Evolutionary conservation across 768 basidiomycete species (phyloP).

Genomic region (Termitomyces sp.): DNA sequence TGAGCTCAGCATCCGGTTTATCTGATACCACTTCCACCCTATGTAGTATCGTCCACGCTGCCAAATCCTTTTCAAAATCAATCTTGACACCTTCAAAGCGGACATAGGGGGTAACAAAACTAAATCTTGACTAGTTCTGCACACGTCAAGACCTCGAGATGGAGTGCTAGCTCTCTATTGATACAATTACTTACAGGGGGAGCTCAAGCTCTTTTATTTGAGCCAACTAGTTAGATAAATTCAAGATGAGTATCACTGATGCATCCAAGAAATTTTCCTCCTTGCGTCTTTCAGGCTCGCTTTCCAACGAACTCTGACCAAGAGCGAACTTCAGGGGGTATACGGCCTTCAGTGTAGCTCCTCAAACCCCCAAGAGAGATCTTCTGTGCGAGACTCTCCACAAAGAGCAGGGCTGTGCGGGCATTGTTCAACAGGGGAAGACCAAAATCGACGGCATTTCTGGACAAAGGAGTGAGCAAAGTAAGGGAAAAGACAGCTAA

Average conservation of each 20-base stretch:
- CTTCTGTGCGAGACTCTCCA: conserved; percentile 83
- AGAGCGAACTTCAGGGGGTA: conserved; percentile 88
- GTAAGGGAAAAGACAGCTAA: background rate
- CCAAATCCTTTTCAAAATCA: conserved; percentile 82
- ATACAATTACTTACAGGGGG: conserved; percentile 16
- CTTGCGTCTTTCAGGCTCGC: conserved; percentile 44
- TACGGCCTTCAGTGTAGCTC: conserved; percentile 81
- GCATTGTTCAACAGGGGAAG: conserved; percentile 89
- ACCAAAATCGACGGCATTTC: conserved; percentile 96
- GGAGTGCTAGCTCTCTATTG: conserved; percentile 6
- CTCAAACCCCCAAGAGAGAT: conserved; percentile 77
- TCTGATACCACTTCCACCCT: conserved; percentile 48
- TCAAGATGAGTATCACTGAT: conserved; percentile 5
- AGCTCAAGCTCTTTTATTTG: conserved; percentile 23
- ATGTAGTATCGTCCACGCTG: conserved; percentile 57
- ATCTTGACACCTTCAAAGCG: conserved; percentile 60
- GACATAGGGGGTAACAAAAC: conserved; percentile 20
- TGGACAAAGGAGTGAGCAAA: conserved; percentile 24
- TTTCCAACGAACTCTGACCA: conserved; percentile 89
- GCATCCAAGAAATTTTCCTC: conserved; percentile 8
- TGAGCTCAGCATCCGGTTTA: too few species aligned
- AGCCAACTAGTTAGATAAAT: background rate
- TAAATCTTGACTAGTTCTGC: conserved; percentile 51
- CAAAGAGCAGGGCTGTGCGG: conserved; percentile 84
- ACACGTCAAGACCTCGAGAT: conserved; percentile 40